Conservation (phyloP, 2,329 filamentous ascomycete species). For the Parascedosporium putredinis region DNA sequence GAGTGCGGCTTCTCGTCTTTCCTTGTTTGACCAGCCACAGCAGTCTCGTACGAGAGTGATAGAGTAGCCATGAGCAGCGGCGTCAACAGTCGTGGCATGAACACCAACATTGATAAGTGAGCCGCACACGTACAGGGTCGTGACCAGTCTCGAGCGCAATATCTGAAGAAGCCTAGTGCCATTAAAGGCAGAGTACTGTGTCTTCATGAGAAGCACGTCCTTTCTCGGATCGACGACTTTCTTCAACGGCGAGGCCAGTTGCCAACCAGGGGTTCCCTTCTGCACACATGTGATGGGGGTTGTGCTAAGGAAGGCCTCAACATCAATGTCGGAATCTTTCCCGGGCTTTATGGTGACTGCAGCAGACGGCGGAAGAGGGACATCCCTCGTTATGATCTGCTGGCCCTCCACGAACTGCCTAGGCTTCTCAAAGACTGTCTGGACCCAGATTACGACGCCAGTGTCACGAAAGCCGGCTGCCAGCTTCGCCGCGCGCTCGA, state of each 20-base stretch:
- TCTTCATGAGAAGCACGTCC: conserved; percentile 53
- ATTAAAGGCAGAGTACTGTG: conserved; percentile 80
- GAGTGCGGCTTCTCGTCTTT: conserved; percentile 61
- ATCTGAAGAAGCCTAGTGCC: conserved; percentile 61
- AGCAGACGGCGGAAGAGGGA: conserved; percentile 20
- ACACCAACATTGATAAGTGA: conserved; percentile 80
- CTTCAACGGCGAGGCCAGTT: conserved; percentile 32
- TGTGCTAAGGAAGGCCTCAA: conserved; percentile 37
- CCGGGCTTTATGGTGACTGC: conserved; percentile 11
- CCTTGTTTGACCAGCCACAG: conserved; percentile 64
- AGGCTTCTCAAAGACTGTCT: conserved; percentile 59
- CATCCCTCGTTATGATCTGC: conserved; percentile 29
- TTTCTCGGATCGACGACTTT: conserved; percentile 32
- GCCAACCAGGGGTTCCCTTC: conserved; percentile 32
- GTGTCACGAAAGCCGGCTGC: conserved; percentile 63
- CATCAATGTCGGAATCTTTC: conserved; percentile 19
- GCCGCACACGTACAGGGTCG: conserved; percentile 81
- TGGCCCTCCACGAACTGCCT: conserved; percentile 42
- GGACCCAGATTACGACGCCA: conserved; percentile 72
- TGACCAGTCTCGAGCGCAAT: conserved; percentile 79
- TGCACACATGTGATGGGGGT: conserved; percentile 32
- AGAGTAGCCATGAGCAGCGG: conserved; percentile 75
- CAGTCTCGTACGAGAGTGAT: conserved; percentile 85
- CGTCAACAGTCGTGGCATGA: conserved; percentile 84
- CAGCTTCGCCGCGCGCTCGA: conserved; percentile 56